Percentiles rank a stretch among this genome's conserved stretches.
Conservation (phyloP, 495 filamentous ascomycete species). For the Niebla homalea region DNA sequence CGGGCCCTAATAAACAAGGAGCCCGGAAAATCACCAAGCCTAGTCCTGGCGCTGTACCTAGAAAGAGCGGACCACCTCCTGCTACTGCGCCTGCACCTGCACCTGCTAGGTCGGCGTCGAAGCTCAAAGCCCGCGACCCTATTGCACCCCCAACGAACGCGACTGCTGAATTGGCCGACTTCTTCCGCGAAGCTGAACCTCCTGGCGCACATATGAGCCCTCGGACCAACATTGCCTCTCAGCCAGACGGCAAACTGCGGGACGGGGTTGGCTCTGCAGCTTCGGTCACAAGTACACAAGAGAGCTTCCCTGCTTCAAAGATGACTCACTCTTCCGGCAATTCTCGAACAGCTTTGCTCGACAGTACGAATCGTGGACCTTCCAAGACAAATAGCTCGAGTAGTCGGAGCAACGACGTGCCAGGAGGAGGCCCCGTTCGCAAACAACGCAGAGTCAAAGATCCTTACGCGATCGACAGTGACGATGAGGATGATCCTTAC, state of each 20-base stretch:
- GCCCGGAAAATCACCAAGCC: constrained; percentile 13
- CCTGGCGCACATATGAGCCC: constrained; percentile 71
- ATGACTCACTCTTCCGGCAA: constrained; percentile 39
- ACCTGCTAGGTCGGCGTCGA: constrained; percentile 19
- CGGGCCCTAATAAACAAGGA: background rate
- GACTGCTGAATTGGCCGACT: constrained; percentile 82
- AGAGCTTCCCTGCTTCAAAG: constrained; percentile 29
- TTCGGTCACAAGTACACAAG: constrained; percentile 33
- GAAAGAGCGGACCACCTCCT: background rate
- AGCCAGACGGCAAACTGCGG: constrained; percentile 22
- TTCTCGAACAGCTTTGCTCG: constrained; percentile 46
- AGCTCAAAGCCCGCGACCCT: constrained; percentile 62
- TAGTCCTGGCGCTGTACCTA: constrained; percentile 4
- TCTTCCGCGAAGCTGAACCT: constrained; percentile 69
- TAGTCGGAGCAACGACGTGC: constrained; percentile 17
- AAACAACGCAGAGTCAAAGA: constrained; percentile 70
- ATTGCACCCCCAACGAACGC: constrained; percentile 43
- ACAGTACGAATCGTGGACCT: constrained; percentile 18
- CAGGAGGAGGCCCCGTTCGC: constrained; percentile 27
- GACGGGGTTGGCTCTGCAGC: constrained; percentile 15
- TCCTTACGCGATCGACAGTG: constrained; percentile 81
- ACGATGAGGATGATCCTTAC: constrained; percentile 51
- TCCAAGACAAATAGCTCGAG: constrained; percentile 1
- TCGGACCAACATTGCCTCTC: constrained; percentile 74
- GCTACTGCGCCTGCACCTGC: background rate